Percentiles rank a stretch among this genome's conserved stretches.
Evolutionary conservation across 371 early-diverging fungal species (phyloP).

Genomic region (Zancudomyces culisetae): DNA sequence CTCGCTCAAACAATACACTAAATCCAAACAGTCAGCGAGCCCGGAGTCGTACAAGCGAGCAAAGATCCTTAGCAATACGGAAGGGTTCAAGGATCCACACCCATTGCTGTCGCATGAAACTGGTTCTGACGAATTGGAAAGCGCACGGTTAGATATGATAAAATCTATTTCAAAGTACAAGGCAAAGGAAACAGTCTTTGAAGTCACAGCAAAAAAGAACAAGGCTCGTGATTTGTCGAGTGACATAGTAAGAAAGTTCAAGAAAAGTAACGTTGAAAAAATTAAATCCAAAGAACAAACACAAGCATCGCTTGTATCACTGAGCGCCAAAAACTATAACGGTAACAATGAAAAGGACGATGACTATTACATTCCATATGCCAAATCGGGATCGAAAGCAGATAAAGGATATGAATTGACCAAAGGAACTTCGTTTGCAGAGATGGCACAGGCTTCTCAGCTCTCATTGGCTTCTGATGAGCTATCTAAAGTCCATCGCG

Average conservation of each 20-base stretch:
- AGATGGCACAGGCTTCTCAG: constrained; percentile 56
- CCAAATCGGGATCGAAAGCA: constrained; percentile 65
- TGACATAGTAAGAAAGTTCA: constrained; percentile 57
- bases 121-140: constrained; percentile 26
- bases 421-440: constrained; percentile 48
- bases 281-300: constrained; percentile 33
- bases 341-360: constrained; percentile 38
- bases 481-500: constrained; percentile 19
- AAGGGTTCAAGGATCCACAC: constrained; percentile 45
- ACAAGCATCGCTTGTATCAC: constrained; percentile 12
- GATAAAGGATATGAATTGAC: constrained; percentile 81
- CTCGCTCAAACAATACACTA: constrained; percentile 67
- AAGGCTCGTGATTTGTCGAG: constrained; percentile 51
- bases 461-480: constrained; percentile 76
- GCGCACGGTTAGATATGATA: constrained; percentile 42
- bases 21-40: constrained; percentile 55
- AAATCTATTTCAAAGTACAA: constrained; percentile 56
- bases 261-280: constrained; percentile 32
- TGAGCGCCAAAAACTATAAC: constrained; percentile 3
- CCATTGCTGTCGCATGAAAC: constrained; percentile 44
- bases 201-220: constrained; percentile 62
- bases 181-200: constrained; percentile 82
- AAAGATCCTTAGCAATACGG: constrained; percentile 49
- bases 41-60: constrained; percentile 66
- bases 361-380: constrained; percentile 75